Percentiles rank a stretch among this genome's conserved stretches.
Evolutionary conservation across 257 asterid species (phyloP).

Genomic region (Nicotiana noctiflora): DNA sequence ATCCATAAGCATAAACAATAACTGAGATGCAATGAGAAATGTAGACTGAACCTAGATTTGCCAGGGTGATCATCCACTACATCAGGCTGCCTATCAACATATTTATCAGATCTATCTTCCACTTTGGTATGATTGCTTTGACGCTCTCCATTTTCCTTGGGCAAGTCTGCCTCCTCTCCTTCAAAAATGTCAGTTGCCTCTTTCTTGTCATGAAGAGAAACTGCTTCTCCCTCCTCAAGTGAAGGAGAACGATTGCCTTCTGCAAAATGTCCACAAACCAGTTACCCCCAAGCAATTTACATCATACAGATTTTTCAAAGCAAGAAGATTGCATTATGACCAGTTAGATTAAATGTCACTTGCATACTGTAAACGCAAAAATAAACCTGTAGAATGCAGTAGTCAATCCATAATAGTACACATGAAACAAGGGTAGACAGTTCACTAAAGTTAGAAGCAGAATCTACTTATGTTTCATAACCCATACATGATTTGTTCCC

Average conservation of each 20-base stretch:
- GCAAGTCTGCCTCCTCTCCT: slow-evolving; percentile 75
- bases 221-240: slow-evolving; percentile 39
- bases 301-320: background rate
- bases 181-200: slow-evolving; percentile 49
- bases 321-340: background rate
- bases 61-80: slow-evolving; percentile 64
- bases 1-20: slow-evolving; percentile 23
- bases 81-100: slow-evolving; percentile 60
- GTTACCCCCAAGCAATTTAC: background rate
- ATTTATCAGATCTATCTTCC: slow-evolving; percentile 42
- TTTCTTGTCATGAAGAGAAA: slow-evolving; percentile 31
- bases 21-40: slow-evolving; percentile 5
- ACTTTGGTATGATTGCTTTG: slow-evolving; percentile 55
- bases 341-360: background rate
- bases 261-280: slow-evolving; percentile 1
- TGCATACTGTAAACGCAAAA: background rate
- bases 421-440: background rate
- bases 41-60: slow-evolving; percentile 63
- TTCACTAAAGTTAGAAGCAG: background rate
- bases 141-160: slow-evolving; percentile 75
- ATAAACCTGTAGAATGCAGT: background rate
- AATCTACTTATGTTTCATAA: background rate
- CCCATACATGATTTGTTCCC: background rate
- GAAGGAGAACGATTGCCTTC: slow-evolving; percentile 41
- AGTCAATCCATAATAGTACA: background rate